Evolutionary conservation across 768 basidiomycete genomes (phyloP).

Genomic region (Boletus rubroflammeus): DNA sequence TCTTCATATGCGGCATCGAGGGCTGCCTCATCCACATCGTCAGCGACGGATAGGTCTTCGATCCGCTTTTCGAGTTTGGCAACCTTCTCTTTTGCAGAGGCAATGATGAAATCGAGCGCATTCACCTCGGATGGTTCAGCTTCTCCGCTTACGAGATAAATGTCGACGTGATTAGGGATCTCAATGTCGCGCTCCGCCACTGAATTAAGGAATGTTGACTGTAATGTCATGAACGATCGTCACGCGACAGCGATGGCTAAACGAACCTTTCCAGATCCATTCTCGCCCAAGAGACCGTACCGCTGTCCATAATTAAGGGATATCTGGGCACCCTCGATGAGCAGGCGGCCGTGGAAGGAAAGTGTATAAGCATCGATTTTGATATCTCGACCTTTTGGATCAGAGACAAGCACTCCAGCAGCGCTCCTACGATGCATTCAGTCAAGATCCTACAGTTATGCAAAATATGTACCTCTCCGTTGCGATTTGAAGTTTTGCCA

Average conservation of each 20-base stretch:
- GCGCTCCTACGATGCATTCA: constrained; percentile 59
- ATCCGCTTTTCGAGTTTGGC: constrained; percentile 90
- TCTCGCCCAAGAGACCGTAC: constrained; percentile 95
- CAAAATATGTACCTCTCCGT: constrained; percentile 70
- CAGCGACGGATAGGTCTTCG: constrained; percentile 88
- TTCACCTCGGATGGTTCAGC: constrained; percentile 94
- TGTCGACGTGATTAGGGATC: constrained; percentile 93
- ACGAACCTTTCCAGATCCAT: constrained; percentile 95
- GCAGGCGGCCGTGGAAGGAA: constrained; percentile 92
- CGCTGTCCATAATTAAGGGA: constrained; percentile 86
- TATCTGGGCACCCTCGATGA: constrained; percentile 64
- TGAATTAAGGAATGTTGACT: constrained; percentile 96
- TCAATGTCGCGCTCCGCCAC: constrained; percentile 93
- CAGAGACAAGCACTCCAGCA: constrained; percentile 89
- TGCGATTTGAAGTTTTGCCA: constrained; percentile 87
- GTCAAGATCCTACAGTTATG: background rate
- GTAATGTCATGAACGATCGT: constrained; percentile 4
- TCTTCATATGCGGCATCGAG: constrained; percentile 92
- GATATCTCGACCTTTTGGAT: constrained; percentile 90
- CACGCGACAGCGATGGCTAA: constrained; percentile 8
- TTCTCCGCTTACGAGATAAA: constrained; percentile 94
- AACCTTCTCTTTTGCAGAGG: constrained; percentile 89
- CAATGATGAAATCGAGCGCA: constrained; percentile 95
- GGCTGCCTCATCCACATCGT: constrained; percentile 82
- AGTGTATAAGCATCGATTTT: constrained; percentile 95